Base-by-base conservation (phyloP, 176 grass and related monocot species). In the Oryza brachyantha region DNA sequence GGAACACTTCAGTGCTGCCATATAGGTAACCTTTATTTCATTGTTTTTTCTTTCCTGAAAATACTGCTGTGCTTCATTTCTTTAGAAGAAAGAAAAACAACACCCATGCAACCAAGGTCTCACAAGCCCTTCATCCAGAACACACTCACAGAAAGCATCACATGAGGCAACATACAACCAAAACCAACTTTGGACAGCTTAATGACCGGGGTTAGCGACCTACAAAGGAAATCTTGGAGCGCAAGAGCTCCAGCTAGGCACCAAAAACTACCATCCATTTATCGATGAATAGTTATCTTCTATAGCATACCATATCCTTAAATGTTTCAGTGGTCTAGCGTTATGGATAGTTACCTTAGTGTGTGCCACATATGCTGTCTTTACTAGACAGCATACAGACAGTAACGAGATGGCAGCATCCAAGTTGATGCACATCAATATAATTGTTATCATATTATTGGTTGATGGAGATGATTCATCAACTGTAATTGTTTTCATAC, bases 321-420 rank as follows among this genome's bases (percentile, higher is more conserved):
- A 25, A 21, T 46, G 75, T 80, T 25, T 80, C 34, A 75, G 40
- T 75, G 39, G 61, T 68, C 52, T 75, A 74, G 29, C 59, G 66
- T 48, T 80, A 61, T 61, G 54, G 34, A 70, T 32, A 64, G 38
- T 25, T 34, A 32, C 31, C 45, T 82, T 76, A 57, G 72, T 82
- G 72, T 81, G 39, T 64, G 79, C 65, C 66, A 72, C 85, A 72
- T 87, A 82, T 82, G 57, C 65, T 82, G 72, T 63, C 72, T 77
- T 81, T 75, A 72, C 57, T 70, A 45, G 73, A 70, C 59, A 87
- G 72, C 17, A 10, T 72, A 34, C 45, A 76, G 39, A 37, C 40
- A 69, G 17, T 31, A 68, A 80, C 37, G 24, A 28, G 22, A 39
- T 69, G 28, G 27, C 71, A 64, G 42, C 34, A 14, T 76, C 55